phyloP scores from a whole-genome alignment of 257 asterid genomes.

The Penstemon eatonii region DNA sequence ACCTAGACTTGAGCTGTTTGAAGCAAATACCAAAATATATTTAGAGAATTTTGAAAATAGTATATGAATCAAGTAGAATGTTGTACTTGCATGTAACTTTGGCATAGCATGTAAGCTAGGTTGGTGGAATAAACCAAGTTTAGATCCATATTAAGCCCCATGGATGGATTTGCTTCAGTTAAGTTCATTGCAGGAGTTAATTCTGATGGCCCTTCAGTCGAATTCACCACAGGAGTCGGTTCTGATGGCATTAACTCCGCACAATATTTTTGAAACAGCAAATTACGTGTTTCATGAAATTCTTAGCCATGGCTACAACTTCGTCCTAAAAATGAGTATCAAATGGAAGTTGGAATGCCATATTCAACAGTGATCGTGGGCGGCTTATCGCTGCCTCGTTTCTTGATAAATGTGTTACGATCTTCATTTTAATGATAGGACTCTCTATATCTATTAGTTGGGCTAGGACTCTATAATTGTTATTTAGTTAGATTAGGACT shows the following conservation, averaged over 20 bases:
- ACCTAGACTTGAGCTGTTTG: constrained; percentile 23
- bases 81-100: constrained; percentile 44
- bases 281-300: constrained; percentile 31
- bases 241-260: not conserved
- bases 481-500: no score
- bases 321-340: constrained; percentile 32
- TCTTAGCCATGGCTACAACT: constrained; percentile 38
- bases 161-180: constrained; percentile 24
- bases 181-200: constrained; percentile 25
- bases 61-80: no score
- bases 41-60: no score
- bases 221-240: not conserved
- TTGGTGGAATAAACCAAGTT: constrained; percentile 17
- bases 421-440: no score
- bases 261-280: constrained; percentile 30
- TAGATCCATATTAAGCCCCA: constrained; percentile 17
- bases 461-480: no score
- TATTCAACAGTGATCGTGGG: constrained; percentile 25
- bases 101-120: constrained; percentile 36
- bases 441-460: no score
- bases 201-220: constrained; percentile 5
- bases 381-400: constrained; percentile 17
- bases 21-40: not conserved
- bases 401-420: no score
- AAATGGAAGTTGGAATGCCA: constrained; percentile 52